phyloP scores from a whole-genome alignment of 1,284 basidiomycete genomes.

The Ceratobasidium sp. region DNA sequence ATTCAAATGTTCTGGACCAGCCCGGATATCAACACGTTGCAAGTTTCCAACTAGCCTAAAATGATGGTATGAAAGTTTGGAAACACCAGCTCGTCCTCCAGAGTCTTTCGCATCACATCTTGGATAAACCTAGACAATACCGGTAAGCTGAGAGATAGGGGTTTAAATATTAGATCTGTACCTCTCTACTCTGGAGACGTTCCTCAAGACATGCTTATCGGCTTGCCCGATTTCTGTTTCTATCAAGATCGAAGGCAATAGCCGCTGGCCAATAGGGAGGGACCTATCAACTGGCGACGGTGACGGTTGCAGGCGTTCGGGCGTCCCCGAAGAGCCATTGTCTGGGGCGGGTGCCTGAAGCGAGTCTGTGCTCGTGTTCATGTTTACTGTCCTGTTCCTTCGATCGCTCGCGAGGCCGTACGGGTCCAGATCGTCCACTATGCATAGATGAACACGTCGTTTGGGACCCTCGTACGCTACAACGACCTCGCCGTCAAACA shows the following conservation, averaged over 20 bases:
- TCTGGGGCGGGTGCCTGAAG: conserved; percentile 54
- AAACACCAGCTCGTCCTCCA: conserved; percentile 94
- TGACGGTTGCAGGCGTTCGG: conserved; percentile 22
- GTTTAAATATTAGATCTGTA: conserved; percentile 5
- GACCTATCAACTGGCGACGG: conserved; percentile 44
- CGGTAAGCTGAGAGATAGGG: neutral
- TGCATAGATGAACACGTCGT: conserved; percentile 85
- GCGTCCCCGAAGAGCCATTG: conserved; percentile 41
- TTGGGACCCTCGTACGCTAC: conserved; percentile 90
- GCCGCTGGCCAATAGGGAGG: conserved; percentile 76
- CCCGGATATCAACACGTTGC: conserved; percentile 10
- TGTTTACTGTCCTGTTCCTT: conserved; percentile 61
- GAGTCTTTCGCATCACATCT: conserved; percentile 92
- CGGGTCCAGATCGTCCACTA: conserved; percentile 87
- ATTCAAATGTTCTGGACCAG: neutral
- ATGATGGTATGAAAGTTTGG: conserved; percentile 92
- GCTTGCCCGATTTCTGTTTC: conserved; percentile 97
- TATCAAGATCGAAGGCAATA: conserved; percentile 93
- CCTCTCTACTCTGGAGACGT: conserved; percentile 95
- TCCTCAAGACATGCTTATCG: conserved; percentile 96
- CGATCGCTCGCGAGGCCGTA: conserved; percentile 75
- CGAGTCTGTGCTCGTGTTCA: conserved; percentile 58
- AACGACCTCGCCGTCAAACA: conserved; percentile 88
- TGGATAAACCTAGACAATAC: conserved; percentile 74
- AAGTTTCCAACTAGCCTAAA: conserved; percentile 23